Base-by-base conservation (phyloP, 2,329 filamentous ascomycete species). In the Monilinia fructigena region DNA sequence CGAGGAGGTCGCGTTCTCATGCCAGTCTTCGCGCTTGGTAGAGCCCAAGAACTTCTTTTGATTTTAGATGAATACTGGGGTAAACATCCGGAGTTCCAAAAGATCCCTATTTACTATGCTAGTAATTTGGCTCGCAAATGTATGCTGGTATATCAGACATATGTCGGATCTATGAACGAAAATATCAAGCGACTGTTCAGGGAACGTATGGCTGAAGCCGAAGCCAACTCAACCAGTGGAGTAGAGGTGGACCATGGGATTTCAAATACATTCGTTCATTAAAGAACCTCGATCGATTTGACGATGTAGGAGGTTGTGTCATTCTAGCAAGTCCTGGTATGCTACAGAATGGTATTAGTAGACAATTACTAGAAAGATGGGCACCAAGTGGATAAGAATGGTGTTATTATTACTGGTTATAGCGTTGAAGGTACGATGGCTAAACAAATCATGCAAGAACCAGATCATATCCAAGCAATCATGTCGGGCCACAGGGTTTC, bases 351-450 rank as follows among this genome's bases (percentile, higher is more conserved):
- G 95, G 95, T 61, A 94, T 97, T 23, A 97, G 93, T 74, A 85
- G 95, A 76, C 92, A 97, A 76, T 82, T 99, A 12, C 84, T 99
- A 5, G 95, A 99, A 80, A 82, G 94, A 73, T 99, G 95, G 95
- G 94, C 94, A 1, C 95, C 95, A 0, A 96, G 92, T 78, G 90
- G 90, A 95, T 70, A 93, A 95, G 77, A 99, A 99, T 75, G 95
- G 94, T n/a, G 92, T 99, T 54, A 91, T 99, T 73, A 97, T 99
- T 78, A 99, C 95, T 0, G 95, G 95, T 76, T 99, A 99, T 80
- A 97, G 93, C 68, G 94, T 99, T 10, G 95, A 99, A 78, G 95
- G 95, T 7, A 99, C 95, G 0, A 98, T 99, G 94, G 95, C 93
- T 4, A 94, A 97, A 78, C 88, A 95, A 73, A 91, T 99, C 69